These are phyloP conservation scores for Backusella circina DNA, from an alignment of 192 early-diverging fungal species.

Conservation along the genomic window DNA sequence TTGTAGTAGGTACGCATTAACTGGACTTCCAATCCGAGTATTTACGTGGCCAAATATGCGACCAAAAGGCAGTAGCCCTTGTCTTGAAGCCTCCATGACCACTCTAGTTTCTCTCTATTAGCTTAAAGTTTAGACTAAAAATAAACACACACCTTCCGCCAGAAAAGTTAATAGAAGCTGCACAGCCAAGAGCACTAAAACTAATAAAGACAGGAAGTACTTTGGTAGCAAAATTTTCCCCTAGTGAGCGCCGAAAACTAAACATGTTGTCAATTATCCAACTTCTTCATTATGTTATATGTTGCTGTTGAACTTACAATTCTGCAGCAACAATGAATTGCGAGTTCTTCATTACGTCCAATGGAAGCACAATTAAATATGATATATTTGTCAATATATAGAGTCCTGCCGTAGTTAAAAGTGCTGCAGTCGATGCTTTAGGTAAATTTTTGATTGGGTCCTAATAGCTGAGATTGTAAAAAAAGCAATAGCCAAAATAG, in stretches of 20 bases:
- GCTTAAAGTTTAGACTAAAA: neutral
- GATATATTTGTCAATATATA: conserved; percentile 26
- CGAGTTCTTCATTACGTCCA: conserved; percentile 20
- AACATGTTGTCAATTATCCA: neutral
- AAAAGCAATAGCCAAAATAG: neutral
- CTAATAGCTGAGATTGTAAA: neutral
- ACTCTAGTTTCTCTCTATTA: conserved; percentile 14
- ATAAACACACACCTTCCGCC: neutral
- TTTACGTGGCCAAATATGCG: conserved; percentile 20
- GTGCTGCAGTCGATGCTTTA: conserved; percentile 10
- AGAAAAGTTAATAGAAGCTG: conserved; percentile 12
- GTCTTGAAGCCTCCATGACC: conserved; percentile 25
- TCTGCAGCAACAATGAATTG: conserved; percentile 27
- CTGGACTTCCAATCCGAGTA: conserved; percentile 15
- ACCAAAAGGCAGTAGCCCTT: conserved; percentile 25
- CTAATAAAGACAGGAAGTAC: conserved; percentile 29
- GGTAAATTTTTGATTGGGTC: conserved; percentile 25
- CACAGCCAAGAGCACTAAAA: conserved; percentile 25
- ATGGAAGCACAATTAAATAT: conserved; percentile 24
- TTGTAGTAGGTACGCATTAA: conserved; percentile 20
- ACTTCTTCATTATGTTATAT: neutral
- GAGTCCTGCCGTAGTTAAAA: conserved; percentile 10
- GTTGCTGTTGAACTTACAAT: conserved; percentile 10
- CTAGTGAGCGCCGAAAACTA: conserved; percentile 22
- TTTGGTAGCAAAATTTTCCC: conserved; percentile 17